Evolutionary conservation across 257 asterid genomes (phyloP), one percentile per base, ranked within the genome.

Genomic region (Solanum gracilifrons): DNA sequence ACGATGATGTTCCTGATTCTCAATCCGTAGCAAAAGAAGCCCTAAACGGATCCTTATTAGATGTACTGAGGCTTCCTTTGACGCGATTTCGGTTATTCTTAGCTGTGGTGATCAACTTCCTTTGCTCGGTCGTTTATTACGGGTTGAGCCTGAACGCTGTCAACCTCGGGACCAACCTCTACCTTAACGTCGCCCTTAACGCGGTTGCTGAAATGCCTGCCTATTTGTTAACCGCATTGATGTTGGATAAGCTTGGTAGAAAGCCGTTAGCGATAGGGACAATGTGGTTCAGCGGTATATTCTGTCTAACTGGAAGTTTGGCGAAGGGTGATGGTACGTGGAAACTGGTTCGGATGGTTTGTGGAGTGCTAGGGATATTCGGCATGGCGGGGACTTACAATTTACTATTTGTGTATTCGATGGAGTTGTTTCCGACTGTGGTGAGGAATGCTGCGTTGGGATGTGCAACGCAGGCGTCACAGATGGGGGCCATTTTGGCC

Each of bases 341-440:
- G 93, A 88, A 91, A 39, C 82, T 88, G 85, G 55, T 86, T 0
- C 89, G 93, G n/a, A 91, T 93, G 98, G 88, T 89, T 0, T 94
- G 95, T 31, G 91, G 98, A 0, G 58, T 95, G 41, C 9, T 95
- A 41, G 98, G 99, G 82, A 96, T 96, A 39, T 96, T 96, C 3
- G 97, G 98, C n/a, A 94, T 95, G 97, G 98, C 98, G 0, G 99
- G 96, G 41, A 96, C 99, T 0, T 96, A 95, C 25, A 96, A 96
- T 77, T 60, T 96, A 91, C 20, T 96, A 88, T 95, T 93, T 8
- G 95, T 96, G 27, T 96, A 96, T 83, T 92, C 97, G 21, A 35
- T 91, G 68, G 99, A 96, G 93, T 88, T 96, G 77, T 96, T 96
- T 35, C 99, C 99, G 0, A 96, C 98, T 1, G 97, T 93, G 85